phyloP scores from a whole-genome alignment of 2,329 filamentous ascomycete species.

The Hymenoscyphus repandus region DNA sequence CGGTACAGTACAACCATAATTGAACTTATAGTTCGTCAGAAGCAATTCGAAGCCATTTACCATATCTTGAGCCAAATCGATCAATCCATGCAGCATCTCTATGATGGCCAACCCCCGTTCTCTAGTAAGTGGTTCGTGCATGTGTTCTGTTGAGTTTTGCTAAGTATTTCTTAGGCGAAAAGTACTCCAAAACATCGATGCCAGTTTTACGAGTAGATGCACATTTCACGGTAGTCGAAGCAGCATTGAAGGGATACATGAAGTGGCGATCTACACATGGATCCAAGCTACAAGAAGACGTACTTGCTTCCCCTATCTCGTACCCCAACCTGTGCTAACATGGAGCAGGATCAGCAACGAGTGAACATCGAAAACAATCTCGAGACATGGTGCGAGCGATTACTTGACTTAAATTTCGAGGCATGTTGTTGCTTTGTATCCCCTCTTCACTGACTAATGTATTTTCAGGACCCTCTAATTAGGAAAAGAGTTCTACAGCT shows the following conservation, averaged over 20 bases:
- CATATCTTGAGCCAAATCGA: slow-evolving; percentile 83
- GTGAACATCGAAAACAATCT: slow-evolving; percentile 57
- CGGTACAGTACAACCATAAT: slow-evolving; percentile 85
- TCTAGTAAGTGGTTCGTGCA: slow-evolving; percentile 44
- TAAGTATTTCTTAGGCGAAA: slow-evolving; percentile 36
- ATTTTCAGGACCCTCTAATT: slow-evolving; percentile 63
- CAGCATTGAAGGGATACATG: slow-evolving; percentile 80
- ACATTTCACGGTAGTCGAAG: slow-evolving; percentile 83
- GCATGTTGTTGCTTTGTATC: slow-evolving; percentile 8
- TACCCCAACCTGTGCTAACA: slow-evolving; percentile 18
- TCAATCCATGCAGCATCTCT: slow-evolving; percentile 67
- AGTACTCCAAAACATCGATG: slow-evolving; percentile 64
- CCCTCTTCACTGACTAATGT: too few species aligned
- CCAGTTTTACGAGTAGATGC: slow-evolving; percentile 78
- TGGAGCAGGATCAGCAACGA: slow-evolving; percentile 41
- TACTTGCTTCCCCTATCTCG: slow-evolving; percentile 5
- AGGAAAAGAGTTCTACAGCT: slow-evolving; percentile 76
- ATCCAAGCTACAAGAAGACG: slow-evolving; percentile 42
- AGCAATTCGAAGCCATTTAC: slow-evolving; percentile 76
- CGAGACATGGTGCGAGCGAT: slow-evolving; percentile 65
- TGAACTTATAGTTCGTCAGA: slow-evolving; percentile 76
- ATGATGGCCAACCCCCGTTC: slow-evolving; percentile 64
- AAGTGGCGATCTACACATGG: slow-evolving; percentile 63
- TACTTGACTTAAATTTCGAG: slow-evolving; percentile 68
- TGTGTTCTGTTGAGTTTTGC: slow-evolving; percentile 4